phyloP scores from a whole-genome alignment of 345 rosid species.

The Eucalyptus erythrocorys region DNA sequence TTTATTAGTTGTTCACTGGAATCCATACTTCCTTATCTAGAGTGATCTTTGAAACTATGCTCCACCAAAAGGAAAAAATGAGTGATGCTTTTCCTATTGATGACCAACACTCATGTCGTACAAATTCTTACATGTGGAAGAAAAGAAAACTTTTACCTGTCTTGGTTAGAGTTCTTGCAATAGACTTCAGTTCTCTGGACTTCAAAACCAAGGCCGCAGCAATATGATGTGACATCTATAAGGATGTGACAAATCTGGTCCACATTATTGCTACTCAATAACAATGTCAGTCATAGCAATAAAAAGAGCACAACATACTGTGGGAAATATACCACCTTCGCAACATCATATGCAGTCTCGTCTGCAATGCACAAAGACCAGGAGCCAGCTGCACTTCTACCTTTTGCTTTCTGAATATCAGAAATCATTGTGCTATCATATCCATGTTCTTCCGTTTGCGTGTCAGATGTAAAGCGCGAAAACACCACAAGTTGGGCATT shows the following conservation, averaged over 20 bases:
- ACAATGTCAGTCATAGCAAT: not conserved
- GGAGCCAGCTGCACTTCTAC: conserved; percentile 86
- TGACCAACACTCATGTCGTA: not conserved
- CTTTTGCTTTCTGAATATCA: conserved; percentile 67
- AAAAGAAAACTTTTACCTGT: conserved; percentile 36
- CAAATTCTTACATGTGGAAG: not conserved
- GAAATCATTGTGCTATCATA: conserved; percentile 75
- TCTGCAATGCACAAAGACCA: conserved; percentile 94
- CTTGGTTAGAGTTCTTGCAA: conserved; percentile 92
- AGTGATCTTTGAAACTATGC: not conserved
- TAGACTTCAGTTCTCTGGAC: conserved; percentile 70
- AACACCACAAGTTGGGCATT: conserved; percentile 39
- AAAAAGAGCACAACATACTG: not conserved
- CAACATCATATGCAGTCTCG: conserved; percentile 80
- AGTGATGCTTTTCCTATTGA: not conserved
- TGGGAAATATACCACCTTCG: conserved; percentile 51
- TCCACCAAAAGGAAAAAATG: not conserved
- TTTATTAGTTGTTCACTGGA: not conserved
- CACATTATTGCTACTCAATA: not conserved
- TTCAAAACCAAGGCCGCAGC: conserved; percentile 90
- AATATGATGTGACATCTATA: conserved; percentile 91
- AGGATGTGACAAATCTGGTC: not conserved
- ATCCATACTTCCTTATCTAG: not conserved
- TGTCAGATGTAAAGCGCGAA: conserved; percentile 35
- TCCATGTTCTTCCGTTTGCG: conserved; percentile 78